phyloP scores from a whole-genome alignment of 2,329 filamentous ascomycete species.

The Phialophora verrucosa region DNA sequence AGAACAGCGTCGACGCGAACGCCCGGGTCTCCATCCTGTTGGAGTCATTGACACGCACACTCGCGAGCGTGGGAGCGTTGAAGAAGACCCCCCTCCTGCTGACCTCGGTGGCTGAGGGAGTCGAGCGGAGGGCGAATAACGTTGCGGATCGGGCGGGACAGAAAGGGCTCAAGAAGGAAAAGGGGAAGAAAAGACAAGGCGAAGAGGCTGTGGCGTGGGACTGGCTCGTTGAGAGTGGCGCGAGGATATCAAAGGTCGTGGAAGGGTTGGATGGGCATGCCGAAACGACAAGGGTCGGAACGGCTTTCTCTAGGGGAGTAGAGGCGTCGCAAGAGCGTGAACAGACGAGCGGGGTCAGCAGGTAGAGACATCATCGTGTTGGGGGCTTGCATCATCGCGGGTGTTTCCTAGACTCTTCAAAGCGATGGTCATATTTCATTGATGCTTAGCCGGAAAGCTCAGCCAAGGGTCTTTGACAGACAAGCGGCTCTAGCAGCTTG shows the following conservation, averaged over 20 bases:
- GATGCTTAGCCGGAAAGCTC: neutral
- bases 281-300: neutral
- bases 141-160: slow-evolving; percentile 47
- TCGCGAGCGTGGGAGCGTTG: slow-evolving; percentile 48
- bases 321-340: neutral
- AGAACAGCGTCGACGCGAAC: slow-evolving; percentile 68
- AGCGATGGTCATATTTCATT: neutral
- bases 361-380: neutral
- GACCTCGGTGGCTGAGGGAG: slow-evolving; percentile 58
- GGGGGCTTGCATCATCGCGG: neutral
- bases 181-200: slow-evolving; percentile 38
- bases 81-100: slow-evolving; percentile 47
- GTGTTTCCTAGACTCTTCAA: neutral
- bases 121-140: slow-evolving; percentile 56
- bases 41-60: slow-evolving; percentile 67
- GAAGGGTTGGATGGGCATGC: neutral
- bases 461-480: neutral
- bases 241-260: slow-evolving; percentile 48
- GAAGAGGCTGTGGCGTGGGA: slow-evolving; percentile 46
- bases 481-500: neutral
- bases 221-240: slow-evolving; percentile 51
- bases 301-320: neutral
- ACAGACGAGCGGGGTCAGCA: neutral
- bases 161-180: slow-evolving; percentile 52
- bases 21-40: slow-evolving; percentile 73